These are phyloP conservation scores for Cardamine resedifolia DNA, from an alignment of 345 rosid species.

Conservation along the genomic window DNA sequence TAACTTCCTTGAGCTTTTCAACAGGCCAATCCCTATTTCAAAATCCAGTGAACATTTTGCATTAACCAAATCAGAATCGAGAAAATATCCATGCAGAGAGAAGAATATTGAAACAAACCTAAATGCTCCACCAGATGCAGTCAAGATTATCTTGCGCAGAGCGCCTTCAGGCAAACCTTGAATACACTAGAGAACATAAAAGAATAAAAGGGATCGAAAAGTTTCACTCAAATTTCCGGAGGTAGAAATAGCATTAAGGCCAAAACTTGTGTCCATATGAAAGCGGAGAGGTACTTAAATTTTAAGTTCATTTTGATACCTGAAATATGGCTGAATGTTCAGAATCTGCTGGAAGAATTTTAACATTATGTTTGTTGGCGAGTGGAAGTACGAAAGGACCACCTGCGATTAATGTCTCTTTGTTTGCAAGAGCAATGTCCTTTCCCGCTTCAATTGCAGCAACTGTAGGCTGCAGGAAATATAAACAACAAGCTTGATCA, in stretches of 20 bases:
- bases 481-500: neutral
- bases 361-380: slow-evolving; percentile 80
- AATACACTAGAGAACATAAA: slow-evolving; percentile 57
- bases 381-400: slow-evolving; percentile 98
- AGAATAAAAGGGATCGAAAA: neutral
- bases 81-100: neutral
- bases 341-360: slow-evolving; percentile 98
- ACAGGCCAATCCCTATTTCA: slow-evolving; percentile 77
- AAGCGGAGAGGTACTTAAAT: neutral
- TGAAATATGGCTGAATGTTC: slow-evolving; percentile 99
- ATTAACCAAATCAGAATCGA: neutral
- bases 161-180: slow-evolving; percentile 94
- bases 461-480: slow-evolving; percentile 68
- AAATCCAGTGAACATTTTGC: neutral
- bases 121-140: slow-evolving; percentile 99
- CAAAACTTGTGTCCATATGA: neutral
- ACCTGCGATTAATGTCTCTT: slow-evolving; percentile 95
- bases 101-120: slow-evolving; percentile 51
- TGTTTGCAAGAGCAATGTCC: slow-evolving; percentile 93
- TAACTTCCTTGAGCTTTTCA: slow-evolving; percentile 86
- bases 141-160: slow-evolving; percentile 77
- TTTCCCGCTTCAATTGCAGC: slow-evolving; percentile 98
- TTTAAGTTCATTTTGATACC: slow-evolving; percentile 41
- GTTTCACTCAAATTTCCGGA: neutral
- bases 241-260: neutral